phyloP scores from a whole-genome alignment of 2,329 filamentous ascomycete species.

The Ilyonectria mors-panacis region DNA sequence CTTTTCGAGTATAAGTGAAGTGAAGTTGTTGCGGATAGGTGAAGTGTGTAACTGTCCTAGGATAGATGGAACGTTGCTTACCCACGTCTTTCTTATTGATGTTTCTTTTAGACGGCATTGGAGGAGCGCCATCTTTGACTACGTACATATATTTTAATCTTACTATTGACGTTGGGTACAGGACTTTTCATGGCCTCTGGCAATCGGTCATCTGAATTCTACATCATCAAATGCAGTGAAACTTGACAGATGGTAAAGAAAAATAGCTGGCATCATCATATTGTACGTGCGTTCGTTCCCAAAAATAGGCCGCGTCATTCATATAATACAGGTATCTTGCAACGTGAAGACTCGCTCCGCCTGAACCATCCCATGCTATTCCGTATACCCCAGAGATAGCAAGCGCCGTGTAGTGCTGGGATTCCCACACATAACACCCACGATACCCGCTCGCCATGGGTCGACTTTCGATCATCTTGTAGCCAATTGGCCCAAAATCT shows the following conservation, averaged over 20 bases:
- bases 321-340: conserved; percentile 45
- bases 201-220: neutral
- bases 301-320: conserved; percentile 38
- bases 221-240: neutral
- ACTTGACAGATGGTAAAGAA: neutral
- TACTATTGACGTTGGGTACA: neutral
- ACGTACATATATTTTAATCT: neutral
- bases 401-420: conserved; percentile 34
- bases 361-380: conserved; percentile 23
- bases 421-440: conserved; percentile 27
- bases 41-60: neutral
- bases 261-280: conserved; percentile 27
- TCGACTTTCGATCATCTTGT: neutral
- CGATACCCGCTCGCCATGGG: conserved; percentile 15
- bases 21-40: neutral
- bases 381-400: conserved; percentile 34
- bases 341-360: conserved; percentile 38
- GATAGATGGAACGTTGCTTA: too few species aligned
- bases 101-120: too few species aligned
- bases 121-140: neutral
- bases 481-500: conserved; percentile 21
- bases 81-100: too few species aligned
- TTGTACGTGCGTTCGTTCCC: conserved; percentile 31
- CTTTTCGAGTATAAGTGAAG: neutral
- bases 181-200: too few species aligned